Conservation (phyloP, 148 eudicot species). For the Beta vulgaris region DNA sequence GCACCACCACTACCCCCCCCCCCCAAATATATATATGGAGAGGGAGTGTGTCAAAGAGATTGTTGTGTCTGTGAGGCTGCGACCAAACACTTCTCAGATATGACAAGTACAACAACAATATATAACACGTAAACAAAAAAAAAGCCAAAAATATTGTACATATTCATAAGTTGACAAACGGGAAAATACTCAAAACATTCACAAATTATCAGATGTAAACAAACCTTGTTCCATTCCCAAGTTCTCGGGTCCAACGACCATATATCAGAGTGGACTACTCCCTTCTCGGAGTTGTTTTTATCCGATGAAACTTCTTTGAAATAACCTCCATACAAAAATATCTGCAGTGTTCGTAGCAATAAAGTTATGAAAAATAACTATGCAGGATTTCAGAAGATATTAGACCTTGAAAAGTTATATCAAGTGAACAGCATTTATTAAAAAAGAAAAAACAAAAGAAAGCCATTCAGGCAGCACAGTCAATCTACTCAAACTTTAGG, state of each 20-base stretch:
- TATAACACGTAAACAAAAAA: background rate
- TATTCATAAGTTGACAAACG: background rate
- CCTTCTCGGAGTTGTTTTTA: slow-evolving; percentile 80
- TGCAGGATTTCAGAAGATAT: background rate
- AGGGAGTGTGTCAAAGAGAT: too few species aligned
- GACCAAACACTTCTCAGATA: background rate
- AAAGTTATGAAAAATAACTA: background rate
- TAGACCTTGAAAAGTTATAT: too few species aligned
- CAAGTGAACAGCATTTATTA: background rate
- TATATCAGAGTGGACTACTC: slow-evolving; percentile 92
- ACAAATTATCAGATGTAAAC: slow-evolving; percentile 9
- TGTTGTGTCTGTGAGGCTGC: too few species aligned
- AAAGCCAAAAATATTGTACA: background rate
- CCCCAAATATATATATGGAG: too few species aligned
- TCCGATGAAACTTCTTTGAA: slow-evolving; percentile 84
- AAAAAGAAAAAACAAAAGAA: background rate
- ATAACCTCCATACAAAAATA: slow-evolving; percentile 91
- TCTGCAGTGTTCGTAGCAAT: slow-evolving; percentile 42
- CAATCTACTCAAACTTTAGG: background rate
- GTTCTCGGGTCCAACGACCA: slow-evolving; percentile 96
- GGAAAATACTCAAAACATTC: background rate
- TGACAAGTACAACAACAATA: background rate
- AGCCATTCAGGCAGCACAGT: background rate
- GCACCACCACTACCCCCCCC: too few species aligned
- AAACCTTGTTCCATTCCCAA: slow-evolving; percentile 99